Evolutionary conservation across 164 flowering plant species (phyloP), one percentile per base, ranked within the genome.

Genomic region (Umbellularia californica): DNA sequence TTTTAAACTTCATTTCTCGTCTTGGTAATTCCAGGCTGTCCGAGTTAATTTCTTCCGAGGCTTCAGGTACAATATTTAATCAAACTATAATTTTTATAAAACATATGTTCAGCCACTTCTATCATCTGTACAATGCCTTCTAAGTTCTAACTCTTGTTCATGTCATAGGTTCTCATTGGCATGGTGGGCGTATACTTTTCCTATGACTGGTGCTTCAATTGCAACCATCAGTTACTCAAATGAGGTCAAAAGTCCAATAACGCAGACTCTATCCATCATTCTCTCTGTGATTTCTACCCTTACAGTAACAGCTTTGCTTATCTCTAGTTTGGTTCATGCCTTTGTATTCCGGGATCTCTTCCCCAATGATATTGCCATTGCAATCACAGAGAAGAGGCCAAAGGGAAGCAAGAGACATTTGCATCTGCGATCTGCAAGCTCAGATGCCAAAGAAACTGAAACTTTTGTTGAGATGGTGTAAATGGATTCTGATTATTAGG

Each of bases 301-400:
- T 24, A 83, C 81, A 15, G 95, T 91, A 3, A 69, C 87, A 20
- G 82, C 80, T 77, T 78, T 92, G 72, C 89, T 95, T 11, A 75
- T 89, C 25, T 67, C 92, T 30, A 91, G 94, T 3, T 72, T 90
- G 65, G 0, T 88, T 55, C 97, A 91, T 66, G 97, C 92, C 50
- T 88, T 95, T 76, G 85, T 92, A 41, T 84, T 86, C 6, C 77
- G 88, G 17, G 88, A 92, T 83, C 92, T 92, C 67, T 90, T 95
- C 79, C 98, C 97, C 2, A 92, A 92, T 63, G 97, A 95, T 85
- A 84, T 90, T 22, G 90, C 92, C 58, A 92, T 95, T 73, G 98
- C 98, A 47, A 91, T 92, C 52, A 85, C 89, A 64, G 75, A 83
- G 3, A 81, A 81, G 47, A 85, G 76, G 70, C 81, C 87, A 2